A percentile compares a stretch with the other conserved stretches of the same genome.
phyloP scores from a whole-genome alignment of 192 early-diverging fungal genomes.

The Entrophospora sp. region DNA sequence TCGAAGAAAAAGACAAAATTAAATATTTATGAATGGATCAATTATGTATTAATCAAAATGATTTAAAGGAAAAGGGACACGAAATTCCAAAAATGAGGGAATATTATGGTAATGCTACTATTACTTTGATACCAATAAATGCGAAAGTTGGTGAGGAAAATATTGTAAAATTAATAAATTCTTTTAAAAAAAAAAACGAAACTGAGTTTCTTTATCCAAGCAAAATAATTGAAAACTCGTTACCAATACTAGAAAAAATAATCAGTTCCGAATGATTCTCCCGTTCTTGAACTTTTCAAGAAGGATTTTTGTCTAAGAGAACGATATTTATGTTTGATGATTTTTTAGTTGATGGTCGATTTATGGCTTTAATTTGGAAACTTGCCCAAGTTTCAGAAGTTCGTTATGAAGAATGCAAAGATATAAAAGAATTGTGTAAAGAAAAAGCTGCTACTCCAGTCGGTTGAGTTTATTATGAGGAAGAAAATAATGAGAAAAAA shows the following conservation, averaged over 20 bases:
- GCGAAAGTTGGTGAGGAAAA: neutral
- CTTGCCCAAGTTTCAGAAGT: too few relatives aligned
- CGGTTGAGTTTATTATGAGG: neutral
- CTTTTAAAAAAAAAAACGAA: too few relatives aligned
- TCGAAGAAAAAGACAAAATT: neutral
- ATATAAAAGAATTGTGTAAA: neutral
- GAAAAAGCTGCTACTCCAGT: neutral
- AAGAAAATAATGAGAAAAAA: too few relatives aligned
- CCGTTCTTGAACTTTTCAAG: conserved; percentile 3
- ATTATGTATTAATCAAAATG: conserved; percentile 1
- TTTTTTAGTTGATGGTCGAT: neutral
- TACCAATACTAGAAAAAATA: neutral
- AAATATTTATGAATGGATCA: conserved; percentile 5
- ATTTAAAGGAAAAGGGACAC: neutral
- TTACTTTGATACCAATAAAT: neutral
- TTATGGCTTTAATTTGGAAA: neutral
- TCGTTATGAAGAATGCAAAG: neutral
- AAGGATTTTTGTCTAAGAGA: neutral
- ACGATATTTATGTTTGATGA: conserved; percentile 3
- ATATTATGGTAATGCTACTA: neutral
- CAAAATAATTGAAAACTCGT: too few relatives aligned
- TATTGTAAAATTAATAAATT: neutral
- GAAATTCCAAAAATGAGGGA: neutral
- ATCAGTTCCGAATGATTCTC: neutral
- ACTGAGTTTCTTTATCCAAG: too few relatives aligned